These are phyloP conservation scores for Ustilago esculenta DNA, from an alignment of 1,284 basidiomycete genomes.

Conservation along the genomic window DNA sequence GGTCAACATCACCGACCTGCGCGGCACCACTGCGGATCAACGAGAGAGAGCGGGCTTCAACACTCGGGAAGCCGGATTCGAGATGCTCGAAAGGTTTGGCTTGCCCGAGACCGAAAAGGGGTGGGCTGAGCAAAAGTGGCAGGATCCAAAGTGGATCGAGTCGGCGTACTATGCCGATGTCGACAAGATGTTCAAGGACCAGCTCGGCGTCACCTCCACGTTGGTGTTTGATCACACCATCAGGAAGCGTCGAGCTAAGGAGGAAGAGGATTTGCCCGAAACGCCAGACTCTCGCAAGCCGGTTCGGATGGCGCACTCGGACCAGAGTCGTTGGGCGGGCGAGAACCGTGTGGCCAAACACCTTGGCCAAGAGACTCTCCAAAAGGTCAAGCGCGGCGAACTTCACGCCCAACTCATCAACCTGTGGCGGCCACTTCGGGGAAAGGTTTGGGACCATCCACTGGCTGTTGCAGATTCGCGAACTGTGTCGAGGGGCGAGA, in stretches of 20 bases:
- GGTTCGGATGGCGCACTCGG: slow-evolving; percentile 46
- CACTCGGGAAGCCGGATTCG: slow-evolving; percentile 48
- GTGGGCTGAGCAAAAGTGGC: slow-evolving; percentile 50
- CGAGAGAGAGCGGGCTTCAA: slow-evolving; percentile 38
- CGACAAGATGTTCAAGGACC: slow-evolving; percentile 48
- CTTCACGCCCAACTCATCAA: slow-evolving; percentile 76
- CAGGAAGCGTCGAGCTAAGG: slow-evolving; percentile 43
- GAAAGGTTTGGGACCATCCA: slow-evolving; percentile 73
- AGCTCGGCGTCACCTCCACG: slow-evolving; percentile 49
- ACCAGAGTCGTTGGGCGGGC: slow-evolving; percentile 54
- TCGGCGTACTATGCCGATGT: slow-evolving; percentile 51
- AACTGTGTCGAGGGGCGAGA: slow-evolving; percentile 68
- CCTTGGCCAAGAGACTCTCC: slow-evolving; percentile 49
- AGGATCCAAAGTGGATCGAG: slow-evolving; percentile 45
- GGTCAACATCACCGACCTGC: slow-evolving; percentile 50
- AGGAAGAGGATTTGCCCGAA: slow-evolving; percentile 40
- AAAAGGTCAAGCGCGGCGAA: slow-evolving; percentile 44
- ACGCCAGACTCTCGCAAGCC: slow-evolving; percentile 48
- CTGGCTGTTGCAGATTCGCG: slow-evolving; percentile 75
- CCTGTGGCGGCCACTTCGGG: slow-evolving; percentile 75
- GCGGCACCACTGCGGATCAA: slow-evolving; percentile 22
- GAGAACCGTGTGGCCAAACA: slow-evolving; percentile 53
- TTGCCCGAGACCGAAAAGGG: slow-evolving; percentile 13
- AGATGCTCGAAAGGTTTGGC: slow-evolving; percentile 54
- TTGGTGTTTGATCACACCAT: slow-evolving; percentile 60